Percentiles rank a stretch among this genome's conserved stretches.
Conservation (phyloP, 75 land plant genomes). For the Pseudotsuga menziesii region DNA sequence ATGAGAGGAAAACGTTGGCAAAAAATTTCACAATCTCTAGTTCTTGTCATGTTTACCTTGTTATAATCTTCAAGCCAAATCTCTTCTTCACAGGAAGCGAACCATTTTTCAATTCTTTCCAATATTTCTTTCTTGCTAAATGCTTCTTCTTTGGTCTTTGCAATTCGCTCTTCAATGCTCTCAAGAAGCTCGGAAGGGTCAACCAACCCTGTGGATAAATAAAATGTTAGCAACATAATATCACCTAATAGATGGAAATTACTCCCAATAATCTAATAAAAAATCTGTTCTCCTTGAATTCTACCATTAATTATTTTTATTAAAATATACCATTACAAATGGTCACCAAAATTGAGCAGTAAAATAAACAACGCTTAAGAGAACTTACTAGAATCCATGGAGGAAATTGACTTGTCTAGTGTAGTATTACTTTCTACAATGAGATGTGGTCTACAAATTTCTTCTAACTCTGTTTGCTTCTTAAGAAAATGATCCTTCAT, state of each 20-base stretch:
- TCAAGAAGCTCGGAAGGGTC: conserved; percentile 62
- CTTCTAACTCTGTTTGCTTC: conserved; percentile 58
- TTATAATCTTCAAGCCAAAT: conserved; percentile 91
- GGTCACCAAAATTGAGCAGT: too few species aligned
- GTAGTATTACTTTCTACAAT: conserved; percentile 22
- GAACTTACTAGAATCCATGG: conserved; percentile 59
- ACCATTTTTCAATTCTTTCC: conserved; percentile 86
- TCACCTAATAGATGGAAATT: too few species aligned
- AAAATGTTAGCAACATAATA: neutral
- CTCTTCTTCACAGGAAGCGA: conserved; percentile 82
- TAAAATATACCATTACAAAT: too few species aligned
- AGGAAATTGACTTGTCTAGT: conserved; percentile 35
- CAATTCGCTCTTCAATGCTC: conserved; percentile 63
- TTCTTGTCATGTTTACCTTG: conserved; percentile 32
- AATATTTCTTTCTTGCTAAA: conserved; percentile 86
- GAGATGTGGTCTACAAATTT: conserved; percentile 55
- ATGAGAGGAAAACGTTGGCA: too few species aligned
- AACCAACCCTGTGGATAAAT: conserved; percentile 44
- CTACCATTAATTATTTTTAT: neutral
- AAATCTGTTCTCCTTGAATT: neutral
- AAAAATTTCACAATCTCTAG: neutral
- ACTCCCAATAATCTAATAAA: neutral
- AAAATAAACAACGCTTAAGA: too few species aligned
- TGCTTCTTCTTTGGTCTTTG: conserved; percentile 69
- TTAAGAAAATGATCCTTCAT: conserved; percentile 79